Base-by-base conservation (phyloP, 805 yeast species). In the Pichia cabralensis region DNA sequence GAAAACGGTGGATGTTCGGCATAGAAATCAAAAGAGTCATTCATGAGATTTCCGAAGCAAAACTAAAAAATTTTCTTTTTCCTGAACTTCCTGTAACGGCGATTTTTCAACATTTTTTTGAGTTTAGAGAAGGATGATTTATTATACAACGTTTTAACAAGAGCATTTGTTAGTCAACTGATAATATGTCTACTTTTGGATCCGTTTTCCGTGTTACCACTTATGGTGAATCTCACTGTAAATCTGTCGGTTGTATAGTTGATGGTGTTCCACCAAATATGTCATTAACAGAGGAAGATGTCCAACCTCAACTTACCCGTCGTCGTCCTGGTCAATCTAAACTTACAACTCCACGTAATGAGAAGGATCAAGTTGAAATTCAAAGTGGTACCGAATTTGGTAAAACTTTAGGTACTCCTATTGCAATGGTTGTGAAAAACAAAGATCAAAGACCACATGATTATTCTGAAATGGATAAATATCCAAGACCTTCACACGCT, bases 211-310 rank as follows among this genome's bases (percentile, higher is more conserved):
- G 63, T 41, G 97, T 89, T 46, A 89, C 97, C 43, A 89, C 98
- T 21, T 89, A 86, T 67, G 98, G 98, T 46, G 98, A 92, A 58
- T 85, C 96, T 8, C 98, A 92, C 65, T 92, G 98, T 65, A 81
- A 76, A 51, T 83, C 95, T 8, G 98, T 92, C 27, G 98, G 98
- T 22, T 92, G 97, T 62, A 92, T 92, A 42, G 96, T 92, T 26
- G 98, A 92, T 48, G 98, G 98, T 39, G 92, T 86, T 27, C 98
- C 98, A 21, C 96, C 98, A 20, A 95, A 95, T 22, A 68, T 92
- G 73, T 69, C 75, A 7, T 71, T 92, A 35, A 70, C 80, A 13
- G 96, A 84, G 59, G 75, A 64, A 5, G 97, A 92, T 53, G 73
- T 92, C 46, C 98, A 92, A 65, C 95, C 96, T 13, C 98, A 92